phyloP scores from a whole-genome alignment of 75 land plant genomes.

The Cryptomeria japonica region DNA sequence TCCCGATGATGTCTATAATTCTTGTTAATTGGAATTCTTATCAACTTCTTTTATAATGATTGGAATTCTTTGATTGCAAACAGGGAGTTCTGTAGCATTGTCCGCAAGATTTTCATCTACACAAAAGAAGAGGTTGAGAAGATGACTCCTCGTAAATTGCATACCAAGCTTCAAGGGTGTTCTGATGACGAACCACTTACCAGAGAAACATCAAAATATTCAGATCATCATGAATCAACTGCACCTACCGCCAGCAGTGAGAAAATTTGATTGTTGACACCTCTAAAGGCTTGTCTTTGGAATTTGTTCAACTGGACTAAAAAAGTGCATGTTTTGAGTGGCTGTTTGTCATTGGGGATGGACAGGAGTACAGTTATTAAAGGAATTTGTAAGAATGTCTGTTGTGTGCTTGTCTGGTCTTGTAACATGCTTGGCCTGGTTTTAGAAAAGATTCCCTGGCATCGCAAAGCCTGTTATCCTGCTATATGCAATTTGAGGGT shows the following conservation, averaged over 20 bases:
- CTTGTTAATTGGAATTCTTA: not conserved
- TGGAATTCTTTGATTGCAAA: not conserved
- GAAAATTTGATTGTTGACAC: slow-evolving; percentile 1
- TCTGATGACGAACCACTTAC: slow-evolving; percentile 4
- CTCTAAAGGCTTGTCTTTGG: not conserved
- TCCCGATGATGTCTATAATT: not conserved
- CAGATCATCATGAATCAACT: slow-evolving; percentile 9
- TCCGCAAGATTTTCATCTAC: slow-evolving; percentile 69
- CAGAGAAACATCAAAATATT: slow-evolving; percentile 8
- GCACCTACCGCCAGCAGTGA: slow-evolving; percentile 1
- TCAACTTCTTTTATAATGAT: not conserved
- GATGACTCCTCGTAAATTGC: slow-evolving; percentile 15
- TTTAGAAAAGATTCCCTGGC: not conserved
- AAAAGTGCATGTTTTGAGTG: slow-evolving; percentile 4
- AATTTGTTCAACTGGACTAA: not conserved
- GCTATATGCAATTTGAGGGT: not conserved
- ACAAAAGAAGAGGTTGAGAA: slow-evolving; percentile 54
- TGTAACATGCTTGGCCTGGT: slow-evolving; percentile 3
- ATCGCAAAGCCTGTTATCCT: not conserved
- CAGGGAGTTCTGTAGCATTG: slow-evolving; percentile 86
- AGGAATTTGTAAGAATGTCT: slow-evolving; percentile 10
- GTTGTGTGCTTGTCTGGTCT: slow-evolving; percentile 9
- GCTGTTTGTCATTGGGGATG: not conserved
- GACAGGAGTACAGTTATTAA: slow-evolving; percentile 5
- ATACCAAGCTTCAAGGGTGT: slow-evolving; percentile 9